Percentiles rank a stretch among this genome's conserved stretches.
These are phyloP conservation scores for Truncatella angustata DNA, from an alignment of 2,329 filamentous ascomycete species.

Conservation along the genomic window DNA sequence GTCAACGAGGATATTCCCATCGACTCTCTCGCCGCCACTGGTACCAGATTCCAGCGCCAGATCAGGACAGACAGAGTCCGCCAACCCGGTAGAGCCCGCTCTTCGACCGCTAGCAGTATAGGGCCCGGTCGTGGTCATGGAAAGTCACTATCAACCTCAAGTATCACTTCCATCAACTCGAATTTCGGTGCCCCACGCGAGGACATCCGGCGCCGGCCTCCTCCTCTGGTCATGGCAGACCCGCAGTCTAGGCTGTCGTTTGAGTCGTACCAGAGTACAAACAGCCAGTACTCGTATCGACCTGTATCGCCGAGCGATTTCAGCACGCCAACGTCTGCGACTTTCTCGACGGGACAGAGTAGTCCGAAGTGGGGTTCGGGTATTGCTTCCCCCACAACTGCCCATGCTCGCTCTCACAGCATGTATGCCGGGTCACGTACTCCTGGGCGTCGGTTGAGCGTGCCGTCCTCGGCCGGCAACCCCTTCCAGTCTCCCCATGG, in stretches of 20 bases:
- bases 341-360: slow-evolving; percentile 72
- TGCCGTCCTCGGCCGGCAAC: slow-evolving; percentile 67
- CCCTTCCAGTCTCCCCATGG: slow-evolving; percentile 69
- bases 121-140: slow-evolving; percentile 76
- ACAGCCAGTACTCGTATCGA: slow-evolving; percentile 64
- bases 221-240: slow-evolving; percentile 82
- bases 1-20: slow-evolving; percentile 95
- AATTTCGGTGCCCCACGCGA: slow-evolving; percentile 60
- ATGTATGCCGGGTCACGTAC: slow-evolving; percentile 68
- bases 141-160: slow-evolving; percentile 83
- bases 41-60: slow-evolving; percentile 88
- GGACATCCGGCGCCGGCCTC: slow-evolving; percentile 68
- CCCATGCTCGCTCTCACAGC: slow-evolving; percentile 67
- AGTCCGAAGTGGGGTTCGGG: slow-evolving; percentile 73
- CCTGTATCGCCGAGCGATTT: slow-evolving; percentile 70
- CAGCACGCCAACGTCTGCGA: slow-evolving; percentile 80
- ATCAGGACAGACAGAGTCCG: slow-evolving; percentile 84
- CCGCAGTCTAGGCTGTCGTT: slow-evolving; percentile 64
- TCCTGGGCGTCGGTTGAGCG: slow-evolving; percentile 74
- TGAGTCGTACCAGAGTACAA: slow-evolving; percentile 66
- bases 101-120: slow-evolving; percentile 74
- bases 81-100: slow-evolving; percentile 70
- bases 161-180: slow-evolving; percentile 70
- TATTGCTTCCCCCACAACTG: slow-evolving; percentile 70
- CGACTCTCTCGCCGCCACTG: slow-evolving; percentile 88